These are phyloP conservation scores for Chlamydomonas sp. DNA, from an alignment of 139 green algal species.

Conservation along the genomic window DNA sequence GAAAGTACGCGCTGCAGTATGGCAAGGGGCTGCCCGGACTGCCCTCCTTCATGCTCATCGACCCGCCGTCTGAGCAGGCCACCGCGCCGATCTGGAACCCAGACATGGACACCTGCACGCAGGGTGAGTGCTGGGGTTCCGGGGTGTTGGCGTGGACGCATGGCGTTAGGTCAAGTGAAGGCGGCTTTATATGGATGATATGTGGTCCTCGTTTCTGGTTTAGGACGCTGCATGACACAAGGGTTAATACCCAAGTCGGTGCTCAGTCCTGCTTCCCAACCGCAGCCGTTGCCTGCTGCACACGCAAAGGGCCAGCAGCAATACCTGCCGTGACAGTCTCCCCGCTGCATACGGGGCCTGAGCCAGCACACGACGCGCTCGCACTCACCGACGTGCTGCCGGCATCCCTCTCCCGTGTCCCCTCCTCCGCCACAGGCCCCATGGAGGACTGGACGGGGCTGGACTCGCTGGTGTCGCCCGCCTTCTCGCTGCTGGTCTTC, in stretches of 20 bases:
- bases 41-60: conserved; percentile 19
- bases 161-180: too few relatives aligned
- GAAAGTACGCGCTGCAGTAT: conserved; percentile 31
- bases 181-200: too few relatives aligned
- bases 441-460: conserved; percentile 52
- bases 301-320: too few relatives aligned
- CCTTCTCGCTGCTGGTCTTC: conserved; percentile 40
- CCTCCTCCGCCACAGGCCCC: neutral
- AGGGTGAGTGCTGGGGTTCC: neutral
- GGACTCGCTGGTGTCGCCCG: conserved; percentile 47
- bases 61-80: neutral
- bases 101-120: conserved; percentile 30
- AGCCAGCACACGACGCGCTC: too few relatives aligned
- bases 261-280: too few relatives aligned
- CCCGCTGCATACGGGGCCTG: too few relatives aligned
- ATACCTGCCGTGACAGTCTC: too few relatives aligned
- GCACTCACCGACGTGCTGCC: neutral
- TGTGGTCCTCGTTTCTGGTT: too few relatives aligned
- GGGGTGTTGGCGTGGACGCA: neutral
- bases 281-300: too few relatives aligned
- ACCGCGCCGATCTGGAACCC: conserved; percentile 31
- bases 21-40: conserved; percentile 34
- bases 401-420: neutral
- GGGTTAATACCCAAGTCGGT: too few relatives aligned
- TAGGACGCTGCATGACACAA: too few relatives aligned